Percentiles rank a stretch among this genome's conserved stretches.
Evolutionary conservation across 495 filamentous ascomycete species (phyloP).

Genomic region (Aspergillus sclerotiicarbonarius): DNA sequence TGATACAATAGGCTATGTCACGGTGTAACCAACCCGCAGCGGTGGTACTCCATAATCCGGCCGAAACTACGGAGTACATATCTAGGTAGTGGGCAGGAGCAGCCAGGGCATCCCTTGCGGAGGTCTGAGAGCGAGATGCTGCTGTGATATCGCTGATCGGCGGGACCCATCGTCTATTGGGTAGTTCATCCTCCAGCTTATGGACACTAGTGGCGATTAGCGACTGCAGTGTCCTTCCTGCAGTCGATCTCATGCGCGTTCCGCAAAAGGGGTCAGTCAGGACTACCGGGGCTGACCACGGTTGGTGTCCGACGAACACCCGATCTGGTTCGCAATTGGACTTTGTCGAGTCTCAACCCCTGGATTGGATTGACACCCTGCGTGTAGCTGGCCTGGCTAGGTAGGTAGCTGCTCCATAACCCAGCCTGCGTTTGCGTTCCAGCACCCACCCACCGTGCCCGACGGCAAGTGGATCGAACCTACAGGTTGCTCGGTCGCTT

Average conservation of each 20-base stretch:
- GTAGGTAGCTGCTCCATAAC: background rate
- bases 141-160: conserved; percentile 2
- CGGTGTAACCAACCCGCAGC: background rate
- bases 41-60: background rate
- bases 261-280: background rate
- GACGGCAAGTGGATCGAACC: background rate
- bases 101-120: conserved; percentile 10
- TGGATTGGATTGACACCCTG: background rate
- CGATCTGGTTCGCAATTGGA: background rate
- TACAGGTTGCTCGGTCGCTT: background rate
- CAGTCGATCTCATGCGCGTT: conserved; percentile 4
- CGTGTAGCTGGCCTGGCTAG: background rate
- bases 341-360: background rate
- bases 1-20: background rate
- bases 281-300: background rate
- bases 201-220: conserved; percentile 10
- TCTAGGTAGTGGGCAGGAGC: background rate
- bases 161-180: conserved; percentile 6
- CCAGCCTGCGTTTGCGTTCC: background rate
- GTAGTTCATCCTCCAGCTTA: background rate
- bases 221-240: background rate
- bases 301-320: background rate
- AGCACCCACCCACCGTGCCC: background rate
- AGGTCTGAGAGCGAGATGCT: background rate
- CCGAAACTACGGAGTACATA: background rate